Percentiles rank a stretch among this genome's conserved stretches.
Conservation (phyloP, 768 basidiomycete genomes). For the Hortiboletus flavorubellus region DNA sequence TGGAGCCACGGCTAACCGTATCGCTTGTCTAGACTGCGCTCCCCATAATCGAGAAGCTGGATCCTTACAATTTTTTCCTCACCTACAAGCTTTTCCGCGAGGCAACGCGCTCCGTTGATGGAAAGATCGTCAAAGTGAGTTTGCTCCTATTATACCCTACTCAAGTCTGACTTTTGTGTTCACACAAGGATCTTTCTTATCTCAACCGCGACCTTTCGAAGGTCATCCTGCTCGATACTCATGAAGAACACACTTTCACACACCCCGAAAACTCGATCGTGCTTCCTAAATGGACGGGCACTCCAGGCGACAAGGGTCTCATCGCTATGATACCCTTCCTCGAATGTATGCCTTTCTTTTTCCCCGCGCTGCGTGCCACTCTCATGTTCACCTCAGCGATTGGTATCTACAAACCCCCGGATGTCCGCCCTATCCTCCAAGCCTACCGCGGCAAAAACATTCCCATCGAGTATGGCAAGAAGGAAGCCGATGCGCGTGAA, state of each 20-base stretch:
- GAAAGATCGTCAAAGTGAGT: constrained; percentile 78
- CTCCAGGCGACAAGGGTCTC: constrained; percentile 69
- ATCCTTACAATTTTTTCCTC: constrained; percentile 88
- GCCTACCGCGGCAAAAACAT: constrained; percentile 88
- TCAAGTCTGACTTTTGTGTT: neutral
- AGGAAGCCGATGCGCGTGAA: constrained; percentile 79
- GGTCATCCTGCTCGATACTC: constrained; percentile 83
- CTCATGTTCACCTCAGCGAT: constrained; percentile 54
- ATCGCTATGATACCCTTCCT: constrained; percentile 96
- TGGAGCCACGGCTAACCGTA: neutral
- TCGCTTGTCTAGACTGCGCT: constrained; percentile 64
- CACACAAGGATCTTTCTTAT: constrained; percentile 77
- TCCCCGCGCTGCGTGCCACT: neutral
- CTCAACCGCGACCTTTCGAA: constrained; percentile 92
- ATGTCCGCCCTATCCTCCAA: constrained; percentile 84
- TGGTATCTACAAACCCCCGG: constrained; percentile 82
- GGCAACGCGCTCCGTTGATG: constrained; percentile 78
- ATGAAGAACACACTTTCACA: constrained; percentile 68
- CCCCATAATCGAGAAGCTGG: constrained; percentile 89
- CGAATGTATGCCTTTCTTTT: constrained; percentile 58
- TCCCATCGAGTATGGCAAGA: constrained; percentile 82
- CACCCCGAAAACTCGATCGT: constrained; percentile 90
- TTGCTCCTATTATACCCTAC: neutral
- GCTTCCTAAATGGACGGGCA: constrained; percentile 84
- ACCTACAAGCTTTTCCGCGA: constrained; percentile 92